These are phyloP conservation scores for Chaetomiaceae sp. DNA, from an alignment of 2,329 filamentous ascomycete genomes.

Conservation along the genomic window DNA sequence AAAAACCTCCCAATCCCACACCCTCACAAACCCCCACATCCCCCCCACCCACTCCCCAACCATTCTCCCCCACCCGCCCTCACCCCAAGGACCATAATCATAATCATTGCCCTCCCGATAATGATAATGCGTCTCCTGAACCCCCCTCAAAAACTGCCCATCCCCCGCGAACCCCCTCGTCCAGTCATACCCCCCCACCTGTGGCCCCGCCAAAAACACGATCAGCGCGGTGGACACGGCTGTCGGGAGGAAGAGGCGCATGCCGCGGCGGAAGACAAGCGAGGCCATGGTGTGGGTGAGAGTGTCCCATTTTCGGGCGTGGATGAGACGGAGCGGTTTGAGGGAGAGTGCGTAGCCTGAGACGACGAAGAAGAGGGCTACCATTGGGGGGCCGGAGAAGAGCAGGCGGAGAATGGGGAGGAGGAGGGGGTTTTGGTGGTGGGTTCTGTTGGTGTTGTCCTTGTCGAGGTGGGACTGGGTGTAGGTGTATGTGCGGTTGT, in stretches of 20 bases:
- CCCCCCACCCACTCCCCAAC: conserved; percentile 42
- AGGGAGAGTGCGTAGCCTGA: conserved; percentile 57
- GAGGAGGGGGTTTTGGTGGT: conserved; percentile 42
- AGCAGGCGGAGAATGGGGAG: conserved; percentile 51
- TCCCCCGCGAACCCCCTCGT: conserved; percentile 44
- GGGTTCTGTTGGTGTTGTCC: too few relatives aligned
- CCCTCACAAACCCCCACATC: conserved; percentile 47
- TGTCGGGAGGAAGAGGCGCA: conserved; percentile 49
- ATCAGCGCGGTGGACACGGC: conserved; percentile 47
- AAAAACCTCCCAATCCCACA: conserved; percentile 47
- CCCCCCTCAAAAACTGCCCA: conserved; percentile 41
- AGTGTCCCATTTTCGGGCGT: conserved; percentile 8
- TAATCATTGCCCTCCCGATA: too few relatives aligned
- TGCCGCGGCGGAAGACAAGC: conserved; percentile 46
- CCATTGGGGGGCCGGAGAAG: conserved; percentile 52
- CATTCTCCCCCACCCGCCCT: conserved; percentile 39
- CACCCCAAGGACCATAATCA: too few relatives aligned
- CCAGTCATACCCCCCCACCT: conserved; percentile 44
- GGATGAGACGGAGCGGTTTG: conserved; percentile 42
- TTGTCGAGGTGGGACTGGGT: too few relatives aligned
- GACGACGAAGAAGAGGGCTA: conserved; percentile 59
- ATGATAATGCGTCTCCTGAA: conserved; percentile 47
- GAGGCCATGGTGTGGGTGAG: conserved; percentile 42
- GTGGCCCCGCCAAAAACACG: conserved; percentile 39
- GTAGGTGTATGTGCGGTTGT: too few relatives aligned